A percentile compares a stretch with the other conserved stretches of the same genome.
Evolutionary conservation across 2,329 filamentous ascomycete genomes (phyloP).

Genomic region (Metarhizium album): DNA sequence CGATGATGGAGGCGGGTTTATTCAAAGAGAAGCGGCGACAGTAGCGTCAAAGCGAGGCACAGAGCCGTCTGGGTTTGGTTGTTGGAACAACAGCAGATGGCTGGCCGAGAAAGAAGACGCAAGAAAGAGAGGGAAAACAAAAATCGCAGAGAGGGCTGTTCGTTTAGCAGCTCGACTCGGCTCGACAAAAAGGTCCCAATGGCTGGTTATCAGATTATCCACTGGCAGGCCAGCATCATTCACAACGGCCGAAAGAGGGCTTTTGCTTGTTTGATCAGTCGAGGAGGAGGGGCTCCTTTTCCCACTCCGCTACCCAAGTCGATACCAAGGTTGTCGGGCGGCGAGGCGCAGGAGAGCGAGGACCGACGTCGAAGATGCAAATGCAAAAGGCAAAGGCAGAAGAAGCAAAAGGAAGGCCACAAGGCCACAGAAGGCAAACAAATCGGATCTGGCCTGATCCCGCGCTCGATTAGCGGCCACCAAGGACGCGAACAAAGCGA

Average conservation of each 20-base stretch:
- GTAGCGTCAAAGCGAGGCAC: conserved; percentile 2
- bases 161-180: conserved; percentile 1
- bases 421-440: not conserved
- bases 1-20: not conserved
- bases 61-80: not conserved
- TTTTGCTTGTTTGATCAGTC: conserved; percentile 1
- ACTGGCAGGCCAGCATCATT: conserved; percentile 5
- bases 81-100: not conserved
- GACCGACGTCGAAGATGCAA: conserved; percentile 1
- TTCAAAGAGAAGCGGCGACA: conserved; percentile 1
- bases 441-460: not conserved
- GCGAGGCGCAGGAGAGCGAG: not conserved
- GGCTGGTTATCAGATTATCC: not conserved
- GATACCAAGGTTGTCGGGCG: not conserved
- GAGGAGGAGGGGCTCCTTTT: not conserved
- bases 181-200: conserved; percentile 2
- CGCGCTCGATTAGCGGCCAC: conserved; percentile 1
- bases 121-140: not conserved
- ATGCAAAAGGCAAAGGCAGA: not conserved
- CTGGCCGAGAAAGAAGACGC: not conserved
- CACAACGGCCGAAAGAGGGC: not conserved
- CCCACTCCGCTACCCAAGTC: not conserved
- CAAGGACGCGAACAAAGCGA: not conserved
- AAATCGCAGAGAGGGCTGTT: not conserved
- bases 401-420: not conserved